Percentiles rank a stretch among this genome's conserved stretches.
phyloP scores from a whole-genome alignment of 495 filamentous ascomycete genomes.

The Trichoderma reesei region DNA sequence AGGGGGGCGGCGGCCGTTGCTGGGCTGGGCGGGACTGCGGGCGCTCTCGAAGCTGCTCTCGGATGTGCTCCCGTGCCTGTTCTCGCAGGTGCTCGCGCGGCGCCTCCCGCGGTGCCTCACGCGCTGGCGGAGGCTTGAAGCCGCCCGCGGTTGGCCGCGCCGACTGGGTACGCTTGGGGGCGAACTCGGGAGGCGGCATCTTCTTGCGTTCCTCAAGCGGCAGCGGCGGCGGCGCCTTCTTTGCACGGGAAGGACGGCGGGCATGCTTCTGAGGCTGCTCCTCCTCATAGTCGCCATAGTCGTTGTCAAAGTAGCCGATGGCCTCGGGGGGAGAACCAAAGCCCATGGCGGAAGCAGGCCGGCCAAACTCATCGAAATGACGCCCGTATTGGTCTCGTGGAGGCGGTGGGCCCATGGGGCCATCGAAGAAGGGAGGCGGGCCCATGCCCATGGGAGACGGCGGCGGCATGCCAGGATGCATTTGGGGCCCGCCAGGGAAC shows the following conservation, averaged over 20 bases:
- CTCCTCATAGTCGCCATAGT: constrained; percentile 16
- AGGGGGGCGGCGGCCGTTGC: constrained; percentile 15
- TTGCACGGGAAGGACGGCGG: constrained; percentile 29
- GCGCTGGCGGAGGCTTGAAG: constrained; percentile 17
- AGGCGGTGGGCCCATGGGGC: constrained; percentile 17
- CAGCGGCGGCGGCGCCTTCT: constrained; percentile 22
- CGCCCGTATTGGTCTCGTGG: constrained; percentile 20
- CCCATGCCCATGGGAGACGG: constrained; percentile 9
- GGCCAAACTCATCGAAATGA: constrained; percentile 25
- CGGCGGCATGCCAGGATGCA: background rate
- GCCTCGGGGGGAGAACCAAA: constrained; percentile 23
- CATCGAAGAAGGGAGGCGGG: constrained; percentile 20
- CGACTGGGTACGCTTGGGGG: constrained; percentile 15
- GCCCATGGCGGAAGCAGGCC: constrained; percentile 32
- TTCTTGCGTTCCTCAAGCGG: constrained; percentile 29
- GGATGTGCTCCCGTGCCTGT: background rate
- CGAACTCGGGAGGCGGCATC: constrained; percentile 28
- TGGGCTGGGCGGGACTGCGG: background rate
- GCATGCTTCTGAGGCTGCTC: constrained; percentile 21
- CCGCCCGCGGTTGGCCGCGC: constrained; percentile 24
- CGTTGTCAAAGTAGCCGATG: constrained; percentile 3
- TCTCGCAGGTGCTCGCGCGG: background rate
- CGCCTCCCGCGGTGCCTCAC: background rate
- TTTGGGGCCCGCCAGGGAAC: constrained; percentile 16
- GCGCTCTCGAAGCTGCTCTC: background rate